Evolutionary conservation across 805 yeast genomes (phyloP).

Genomic region (Yarrowia sp.): DNA sequence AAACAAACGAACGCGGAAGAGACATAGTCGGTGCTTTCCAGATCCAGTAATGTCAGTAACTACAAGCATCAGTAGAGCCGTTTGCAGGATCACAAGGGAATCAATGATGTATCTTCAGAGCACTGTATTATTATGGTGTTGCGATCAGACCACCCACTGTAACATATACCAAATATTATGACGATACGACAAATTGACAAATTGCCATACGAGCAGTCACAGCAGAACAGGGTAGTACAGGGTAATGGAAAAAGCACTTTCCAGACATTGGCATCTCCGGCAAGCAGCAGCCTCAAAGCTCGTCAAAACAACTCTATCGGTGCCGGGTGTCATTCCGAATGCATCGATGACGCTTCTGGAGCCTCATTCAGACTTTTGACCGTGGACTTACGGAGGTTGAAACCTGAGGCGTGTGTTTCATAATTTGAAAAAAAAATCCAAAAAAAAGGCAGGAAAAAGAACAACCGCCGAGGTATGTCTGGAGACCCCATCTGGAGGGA

Average conservation of each 20-base stretch:
- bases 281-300: not conserved
- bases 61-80: not conserved
- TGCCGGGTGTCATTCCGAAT: constrained; percentile 5
- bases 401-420: not conserved
- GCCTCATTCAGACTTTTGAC: not conserved
- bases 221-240: too few relatives aligned
- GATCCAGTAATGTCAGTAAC: not conserved
- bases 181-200: too few relatives aligned
- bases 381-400: not conserved
- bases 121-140: too few relatives aligned
- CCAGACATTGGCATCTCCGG: too few relatives aligned
- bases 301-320: not conserved
- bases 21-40: not conserved
- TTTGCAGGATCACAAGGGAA: not conserved
- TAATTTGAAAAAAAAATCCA: not conserved
- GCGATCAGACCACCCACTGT: not conserved
- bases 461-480: too few relatives aligned
- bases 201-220: too few relatives aligned
- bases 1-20: not conserved
- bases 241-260: not conserved
- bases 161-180: not conserved
- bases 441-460: too few relatives aligned
- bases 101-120: not conserved
- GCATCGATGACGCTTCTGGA: constrained; percentile 9
- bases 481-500: too few relatives aligned